These are phyloP conservation scores for Alternaria triticimaculans DNA, from an alignment of 2,329 filamentous ascomycete species.

Conservation along the genomic window DNA sequence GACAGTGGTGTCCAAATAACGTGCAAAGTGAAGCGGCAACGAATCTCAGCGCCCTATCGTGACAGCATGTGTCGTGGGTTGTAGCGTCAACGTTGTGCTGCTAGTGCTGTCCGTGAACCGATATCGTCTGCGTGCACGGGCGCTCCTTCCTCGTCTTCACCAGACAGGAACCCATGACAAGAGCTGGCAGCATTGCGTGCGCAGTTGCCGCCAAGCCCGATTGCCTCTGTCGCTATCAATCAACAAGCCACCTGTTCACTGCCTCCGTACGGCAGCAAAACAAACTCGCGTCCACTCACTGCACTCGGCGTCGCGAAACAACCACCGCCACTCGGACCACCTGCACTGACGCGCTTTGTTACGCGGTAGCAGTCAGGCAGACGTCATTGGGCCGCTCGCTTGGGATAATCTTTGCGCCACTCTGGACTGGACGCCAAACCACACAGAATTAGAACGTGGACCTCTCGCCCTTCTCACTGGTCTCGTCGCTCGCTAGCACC, in stretches of 20 bases:
- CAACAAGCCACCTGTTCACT: background rate
- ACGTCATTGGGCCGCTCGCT: constrained; percentile 38
- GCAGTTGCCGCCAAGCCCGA: background rate
- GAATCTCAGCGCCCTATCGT: constrained; percentile 7
- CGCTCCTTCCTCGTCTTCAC: constrained; percentile 8
- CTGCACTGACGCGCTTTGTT: constrained; percentile 9
- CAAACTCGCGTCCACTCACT: background rate
- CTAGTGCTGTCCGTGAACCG: background rate
- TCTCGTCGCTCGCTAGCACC: constrained; percentile 16
- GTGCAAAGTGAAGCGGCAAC: background rate
- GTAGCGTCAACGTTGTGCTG: constrained; percentile 4
- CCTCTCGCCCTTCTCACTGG: constrained; percentile 26
- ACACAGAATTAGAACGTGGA: constrained; percentile 41
- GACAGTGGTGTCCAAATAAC: background rate
- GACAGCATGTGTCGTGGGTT: constrained; percentile 17
- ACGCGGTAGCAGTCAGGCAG: constrained; percentile 14
- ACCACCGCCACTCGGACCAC: background rate
- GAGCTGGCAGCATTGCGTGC: constrained; percentile 3
- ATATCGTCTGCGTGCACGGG: constrained; percentile 15
- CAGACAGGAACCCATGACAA: constrained; percentile 11
- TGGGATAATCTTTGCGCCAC: constrained; percentile 31
- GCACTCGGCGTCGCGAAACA: background rate
- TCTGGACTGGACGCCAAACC: constrained; percentile 27
- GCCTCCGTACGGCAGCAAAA: background rate
- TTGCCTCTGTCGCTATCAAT: background rate